Base-by-base conservation (phyloP, 2,329 filamentous ascomycete genomes). In the Trichoderma sp. region DNA sequence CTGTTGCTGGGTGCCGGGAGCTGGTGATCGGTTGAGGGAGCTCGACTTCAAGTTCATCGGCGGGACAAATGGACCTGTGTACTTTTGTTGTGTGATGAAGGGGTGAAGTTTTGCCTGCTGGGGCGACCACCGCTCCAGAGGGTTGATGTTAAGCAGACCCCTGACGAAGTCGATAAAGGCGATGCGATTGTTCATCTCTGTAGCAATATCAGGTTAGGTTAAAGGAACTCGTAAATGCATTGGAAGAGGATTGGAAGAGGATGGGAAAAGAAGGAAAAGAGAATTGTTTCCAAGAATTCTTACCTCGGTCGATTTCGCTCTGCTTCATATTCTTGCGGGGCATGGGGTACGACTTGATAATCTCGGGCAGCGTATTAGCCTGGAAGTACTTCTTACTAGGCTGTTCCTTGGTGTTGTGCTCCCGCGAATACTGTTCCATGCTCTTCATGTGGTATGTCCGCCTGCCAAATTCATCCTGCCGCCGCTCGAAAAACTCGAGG, bases 301-400 rank as follows among this genome's bases (percentile, higher is more conserved):
- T 85, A 98, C 96, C 96, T 92, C 96, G 86, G 77, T 99, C 96
- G 75, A 99, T 92, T 83, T 99, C 96, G 76, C 90, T 93, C 81
- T 92, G 94, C 85, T 99, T 99, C 96, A 99, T 99, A 79, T 98
- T 98, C 85, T 99, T 99, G 78, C 96, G 88, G 62, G 96, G 96
- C 95, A 99, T 98, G 6, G 96, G 93, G 79, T 99, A 99, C 70
- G 93, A 94, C 80, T 97, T 94, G 84, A 99, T 98, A 74, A 99
- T 99, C 75, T 99, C 96, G 4, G 95, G 95, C 68, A 99, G 84
- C 1, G 94, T 97, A 53, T 90, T 98, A 43, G 95, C 94, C 77
- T 95, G 93, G 84, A 99, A 99, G 82, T 99, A 99, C 83, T 98
- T 98, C 86, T 99, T 99, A 88, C 96, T 99, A 26, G 96, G 96